phyloP scores from a whole-genome alignment of 768 basidiomycete species.

The Pisolithus albus region DNA sequence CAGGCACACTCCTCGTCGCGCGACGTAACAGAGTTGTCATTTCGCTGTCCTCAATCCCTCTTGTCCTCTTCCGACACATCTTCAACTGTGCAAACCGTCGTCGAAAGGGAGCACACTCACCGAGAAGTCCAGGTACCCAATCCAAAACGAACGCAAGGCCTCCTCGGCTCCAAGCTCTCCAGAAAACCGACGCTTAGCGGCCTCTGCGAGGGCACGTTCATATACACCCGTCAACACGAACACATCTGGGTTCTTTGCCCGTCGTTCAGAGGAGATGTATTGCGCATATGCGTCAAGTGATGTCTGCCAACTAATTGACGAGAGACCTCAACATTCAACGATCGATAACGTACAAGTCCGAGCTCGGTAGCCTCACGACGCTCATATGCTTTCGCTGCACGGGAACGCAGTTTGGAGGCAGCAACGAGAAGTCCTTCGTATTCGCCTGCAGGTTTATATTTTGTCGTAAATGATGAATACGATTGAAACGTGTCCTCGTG shows the following conservation, averaged over 20 bases:
- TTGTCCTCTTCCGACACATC: conserved; percentile 35
- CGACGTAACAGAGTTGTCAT: conserved; percentile 43
- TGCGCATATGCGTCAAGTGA: conserved; percentile 57
- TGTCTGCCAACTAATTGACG: conserved; percentile 13
- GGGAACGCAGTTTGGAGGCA: conserved; percentile 66
- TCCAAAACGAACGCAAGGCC: conserved; percentile 62
- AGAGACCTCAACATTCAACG: not conserved
- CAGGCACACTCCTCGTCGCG: conserved; percentile 67
- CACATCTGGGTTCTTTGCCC: conserved; percentile 51
- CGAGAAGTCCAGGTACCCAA: conserved; percentile 61
- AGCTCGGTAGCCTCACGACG: conserved; percentile 59
- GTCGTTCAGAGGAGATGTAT: conserved; percentile 59
- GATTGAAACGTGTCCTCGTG: conserved; percentile 75
- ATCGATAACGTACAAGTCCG: conserved; percentile 42
- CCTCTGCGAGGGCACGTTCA: conserved; percentile 72
- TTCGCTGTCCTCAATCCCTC: conserved; percentile 35
- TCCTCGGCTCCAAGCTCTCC: conserved; percentile 54
- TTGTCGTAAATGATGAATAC: conserved; percentile 87
- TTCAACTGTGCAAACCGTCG: not conserved
- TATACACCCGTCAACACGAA: conserved; percentile 53
- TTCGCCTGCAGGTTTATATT: conserved; percentile 59
- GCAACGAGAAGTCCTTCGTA: conserved; percentile 74
- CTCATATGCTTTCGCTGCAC: conserved; percentile 53
- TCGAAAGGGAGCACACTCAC: conserved; percentile 34
- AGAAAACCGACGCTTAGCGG: conserved; percentile 49